phyloP scores from a whole-genome alignment of 164 flowering plant genomes.

The Brasenia schreberi region DNA sequence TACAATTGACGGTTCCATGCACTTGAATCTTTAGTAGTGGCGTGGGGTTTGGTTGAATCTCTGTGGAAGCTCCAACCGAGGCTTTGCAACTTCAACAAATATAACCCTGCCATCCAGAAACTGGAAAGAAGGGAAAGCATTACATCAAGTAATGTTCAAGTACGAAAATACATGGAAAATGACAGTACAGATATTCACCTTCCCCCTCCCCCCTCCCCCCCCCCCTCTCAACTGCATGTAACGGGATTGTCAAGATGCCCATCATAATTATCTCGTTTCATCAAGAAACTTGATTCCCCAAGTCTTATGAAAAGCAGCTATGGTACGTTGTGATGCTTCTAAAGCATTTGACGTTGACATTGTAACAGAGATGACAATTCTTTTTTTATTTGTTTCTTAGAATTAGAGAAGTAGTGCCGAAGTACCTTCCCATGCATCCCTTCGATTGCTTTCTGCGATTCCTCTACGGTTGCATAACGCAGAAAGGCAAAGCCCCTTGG shows the following conservation, averaged over 20 bases:
- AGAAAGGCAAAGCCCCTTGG: conserved; percentile 96
- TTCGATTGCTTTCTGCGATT: conserved; percentile 70
- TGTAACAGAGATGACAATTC: too few species aligned
- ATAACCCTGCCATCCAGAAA: conserved; percentile 93
- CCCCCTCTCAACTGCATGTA: neutral
- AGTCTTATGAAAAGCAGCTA: neutral
- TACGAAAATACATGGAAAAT: neutral
- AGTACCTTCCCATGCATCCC: conserved; percentile 97
- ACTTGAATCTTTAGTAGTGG: conserved; percentile 8
- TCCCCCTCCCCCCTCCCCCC: neutral
- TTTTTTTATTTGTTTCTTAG: too few species aligned
- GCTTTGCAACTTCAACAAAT: conserved; percentile 77
- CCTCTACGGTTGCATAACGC: conserved; percentile 70
- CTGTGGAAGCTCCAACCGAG: conserved; percentile 51
- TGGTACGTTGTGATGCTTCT: neutral
- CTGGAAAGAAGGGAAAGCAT: conserved; percentile 17
- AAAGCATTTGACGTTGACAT: neutral
- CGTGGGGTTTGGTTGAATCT: conserved; percentile 20
- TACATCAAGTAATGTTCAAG: neutral
- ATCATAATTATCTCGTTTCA: neutral
- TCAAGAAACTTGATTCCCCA: neutral
- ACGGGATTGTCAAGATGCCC: neutral
- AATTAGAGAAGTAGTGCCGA: too few species aligned
- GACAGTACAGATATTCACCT: neutral
- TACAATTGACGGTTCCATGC: neutral